Base-by-base conservation (phyloP, 345 rosid genomes). In the Pistacia vera region DNA sequence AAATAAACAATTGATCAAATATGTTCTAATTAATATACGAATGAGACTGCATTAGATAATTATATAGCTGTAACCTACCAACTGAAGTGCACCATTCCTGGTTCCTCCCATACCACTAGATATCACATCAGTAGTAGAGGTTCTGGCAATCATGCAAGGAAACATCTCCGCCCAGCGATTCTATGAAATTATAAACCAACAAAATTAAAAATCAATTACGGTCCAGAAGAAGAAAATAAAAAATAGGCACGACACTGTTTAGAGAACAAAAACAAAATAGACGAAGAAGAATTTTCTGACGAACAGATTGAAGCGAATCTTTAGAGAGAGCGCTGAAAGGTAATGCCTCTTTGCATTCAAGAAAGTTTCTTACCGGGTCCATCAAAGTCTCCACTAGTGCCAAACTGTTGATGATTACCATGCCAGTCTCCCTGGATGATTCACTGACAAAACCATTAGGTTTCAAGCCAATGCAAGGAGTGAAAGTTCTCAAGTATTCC, bases 161-260 rank as follows among this genome's bases (percentile, higher is more conserved):
- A 97, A 97, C 98, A 97, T 92, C 78, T 97, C 99, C 20, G 97
- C 93, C 98, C 97, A 97, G 46, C 97, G 97, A 72, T 85, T 91
- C 99, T 93, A 73, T 2, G 11, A 0, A 77, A 63, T 14, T 64
- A 20, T 6, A 41, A 79, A 66, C 16, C 65, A 78, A 69, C 10
- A 63, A 78, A 72, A 61, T 2, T 16, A 51, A 49, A 74, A 16
- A 7, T 60, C 60, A 28, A 41, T 61, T 22, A 4, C 11, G 8
- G 44, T 20, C 5, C 13, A 52, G n/a, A 49, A 41, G 8, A 20
- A 63, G 25, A 52, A 7, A 46, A 60, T 8, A 56, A n/a, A 16
- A 54, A 54, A 18, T 18, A 25, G 55, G 48, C 55, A 51, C 12
- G 17, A 51, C 55, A 51, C 17, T 51, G 13, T 12, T 51, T 51